Evolutionary conservation across 768 basidiomycete genomes (phyloP).

Genomic region (Glaciozyma antarctica): DNA sequence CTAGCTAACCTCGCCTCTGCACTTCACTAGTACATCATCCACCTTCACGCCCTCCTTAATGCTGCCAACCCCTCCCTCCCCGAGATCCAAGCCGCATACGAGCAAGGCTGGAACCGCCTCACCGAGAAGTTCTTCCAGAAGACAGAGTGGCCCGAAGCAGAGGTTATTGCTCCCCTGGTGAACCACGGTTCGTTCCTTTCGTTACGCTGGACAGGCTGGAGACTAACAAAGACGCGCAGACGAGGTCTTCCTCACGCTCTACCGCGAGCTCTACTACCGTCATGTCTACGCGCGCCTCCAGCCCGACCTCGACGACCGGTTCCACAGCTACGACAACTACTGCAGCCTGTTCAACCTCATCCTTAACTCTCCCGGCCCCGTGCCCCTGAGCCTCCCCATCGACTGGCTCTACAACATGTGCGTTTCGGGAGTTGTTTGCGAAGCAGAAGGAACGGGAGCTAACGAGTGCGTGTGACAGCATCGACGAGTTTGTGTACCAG

Average conservation of each 20-base stretch:
- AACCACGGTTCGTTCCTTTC: conserved; percentile 61
- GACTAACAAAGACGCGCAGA: conserved; percentile 44
- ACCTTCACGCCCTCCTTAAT: conserved; percentile 70
- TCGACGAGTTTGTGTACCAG: conserved; percentile 96
- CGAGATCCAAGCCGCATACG: conserved; percentile 86
- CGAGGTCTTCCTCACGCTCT: conserved; percentile 90
- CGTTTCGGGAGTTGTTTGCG: background rate
- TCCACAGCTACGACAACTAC: conserved; percentile 83
- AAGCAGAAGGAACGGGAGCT: background rate
- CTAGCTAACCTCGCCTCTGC: conserved; percentile 15
- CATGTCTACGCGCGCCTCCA: conserved; percentile 60
- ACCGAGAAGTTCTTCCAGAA: conserved; percentile 92
- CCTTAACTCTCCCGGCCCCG: conserved; percentile 89
- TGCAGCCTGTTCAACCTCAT: conserved; percentile 98
- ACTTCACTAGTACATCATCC: conserved; percentile 69
- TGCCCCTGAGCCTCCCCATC: conserved; percentile 83
- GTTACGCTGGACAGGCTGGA: background rate
- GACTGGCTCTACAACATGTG: conserved; percentile 95
- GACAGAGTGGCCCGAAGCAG: conserved; percentile 95
- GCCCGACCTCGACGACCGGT: conserved; percentile 84
- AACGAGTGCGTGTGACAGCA: conserved; percentile 34
- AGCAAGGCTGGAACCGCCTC: conserved; percentile 92
- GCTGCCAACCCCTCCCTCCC: conserved; percentile 81
- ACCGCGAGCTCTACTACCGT: conserved; percentile 89
- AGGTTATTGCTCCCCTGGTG: conserved; percentile 86